A percentile compares a stretch with the other conserved stretches of the same genome.
Evolutionary conservation across 495 filamentous ascomycete genomes (phyloP).

Genomic region (Pyrenula massariospora): DNA sequence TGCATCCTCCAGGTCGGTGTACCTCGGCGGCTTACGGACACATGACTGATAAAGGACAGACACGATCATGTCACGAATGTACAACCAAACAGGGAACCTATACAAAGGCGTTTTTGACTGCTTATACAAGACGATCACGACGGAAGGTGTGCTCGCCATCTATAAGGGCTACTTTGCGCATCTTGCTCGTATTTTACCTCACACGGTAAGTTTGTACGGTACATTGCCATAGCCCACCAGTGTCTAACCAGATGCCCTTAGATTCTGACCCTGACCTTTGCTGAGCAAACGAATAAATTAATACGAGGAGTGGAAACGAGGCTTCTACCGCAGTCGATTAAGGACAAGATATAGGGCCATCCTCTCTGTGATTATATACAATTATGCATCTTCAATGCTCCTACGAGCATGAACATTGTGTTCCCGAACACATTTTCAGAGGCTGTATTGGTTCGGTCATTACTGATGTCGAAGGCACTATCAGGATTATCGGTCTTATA

Average conservation of each 20-base stretch:
- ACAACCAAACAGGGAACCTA: slow-evolving; percentile 96
- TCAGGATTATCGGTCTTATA: too few species aligned
- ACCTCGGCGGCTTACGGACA: neutral
- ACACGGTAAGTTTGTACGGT: slow-evolving; percentile 49
- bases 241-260: slow-evolving; percentile 13
- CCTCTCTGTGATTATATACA: neutral
- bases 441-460: too few species aligned
- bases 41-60: slow-evolving; percentile 37
- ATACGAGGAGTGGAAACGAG: slow-evolving; percentile 66
- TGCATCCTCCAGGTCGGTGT: slow-evolving; percentile 89
- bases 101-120: slow-evolving; percentile 92
- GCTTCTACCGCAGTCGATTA: slow-evolving; percentile 40
- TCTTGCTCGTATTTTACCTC: slow-evolving; percentile 83
- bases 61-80: slow-evolving; percentile 97
- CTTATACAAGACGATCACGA: slow-evolving; percentile 76
- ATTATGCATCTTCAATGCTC: too few species aligned
- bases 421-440: too few species aligned
- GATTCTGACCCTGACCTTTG: slow-evolving; percentile 83
- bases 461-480: too few species aligned
- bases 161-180: slow-evolving; percentile 98
- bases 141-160: slow-evolving; percentile 83
- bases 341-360: slow-evolving; percentile 29
- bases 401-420: too few species aligned
- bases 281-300: slow-evolving; percentile 93
- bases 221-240: neutral